These are phyloP conservation scores for Silybum marianum DNA, from an alignment of 129 eudicot species.

Conservation along the genomic window DNA sequence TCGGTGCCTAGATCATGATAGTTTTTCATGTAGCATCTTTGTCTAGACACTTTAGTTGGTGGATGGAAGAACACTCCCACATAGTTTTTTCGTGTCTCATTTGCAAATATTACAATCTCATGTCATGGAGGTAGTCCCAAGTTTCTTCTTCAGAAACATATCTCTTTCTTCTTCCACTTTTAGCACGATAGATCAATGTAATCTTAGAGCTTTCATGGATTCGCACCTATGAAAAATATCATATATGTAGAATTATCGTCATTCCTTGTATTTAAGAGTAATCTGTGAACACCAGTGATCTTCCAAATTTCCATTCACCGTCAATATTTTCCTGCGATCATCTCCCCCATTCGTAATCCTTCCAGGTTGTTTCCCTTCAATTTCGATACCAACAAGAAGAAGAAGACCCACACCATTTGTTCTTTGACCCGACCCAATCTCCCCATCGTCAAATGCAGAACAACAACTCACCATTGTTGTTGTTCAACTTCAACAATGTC, in stretches of 20 bases:
- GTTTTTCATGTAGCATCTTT: not conserved
- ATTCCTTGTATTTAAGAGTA: no score
- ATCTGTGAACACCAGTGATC: no score
- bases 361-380: slow-evolving; percentile 20
- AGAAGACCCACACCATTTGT: slow-evolving; percentile 1
- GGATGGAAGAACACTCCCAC: no score
- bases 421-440: slow-evolving; percentile 20
- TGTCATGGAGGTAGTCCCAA: no score
- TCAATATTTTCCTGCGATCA: slow-evolving; percentile 8
- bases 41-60: not conserved
- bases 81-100: no score
- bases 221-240: no score
- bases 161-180: no score
- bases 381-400: slow-evolving; percentile 8
- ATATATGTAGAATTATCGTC: no score
- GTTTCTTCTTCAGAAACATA: no score
- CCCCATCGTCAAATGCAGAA: slow-evolving; percentile 14
- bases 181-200: no score
- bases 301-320: slow-evolving; percentile 29
- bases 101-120: no score
- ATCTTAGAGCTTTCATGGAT: no score
- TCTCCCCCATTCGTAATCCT: slow-evolving; percentile 6
- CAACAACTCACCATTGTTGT: slow-evolving; percentile 18
- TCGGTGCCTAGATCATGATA: not conserved
- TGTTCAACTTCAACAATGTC: slow-evolving; percentile 34